These are phyloP conservation scores for Talaromyces piceae DNA, from an alignment of 2,329 filamentous ascomycete species.

Conservation along the genomic window DNA sequence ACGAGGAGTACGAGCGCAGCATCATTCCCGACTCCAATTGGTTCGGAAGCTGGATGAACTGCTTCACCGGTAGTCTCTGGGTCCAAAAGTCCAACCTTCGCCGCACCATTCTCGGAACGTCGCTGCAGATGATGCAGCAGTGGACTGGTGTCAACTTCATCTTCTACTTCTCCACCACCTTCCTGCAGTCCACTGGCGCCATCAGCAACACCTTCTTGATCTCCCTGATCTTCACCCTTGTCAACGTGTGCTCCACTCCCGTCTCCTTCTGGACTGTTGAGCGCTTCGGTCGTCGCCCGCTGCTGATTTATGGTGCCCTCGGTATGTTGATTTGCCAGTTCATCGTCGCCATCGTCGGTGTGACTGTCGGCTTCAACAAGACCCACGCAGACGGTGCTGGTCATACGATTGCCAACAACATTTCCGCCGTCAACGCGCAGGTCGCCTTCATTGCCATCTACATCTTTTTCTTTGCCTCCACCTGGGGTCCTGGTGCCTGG, in stretches of 20 bases:
- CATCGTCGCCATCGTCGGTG: conserved; percentile 70
- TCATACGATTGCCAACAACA: conserved; percentile 49
- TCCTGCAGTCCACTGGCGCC: conserved; percentile 71
- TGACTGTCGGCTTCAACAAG: conserved; percentile 46
- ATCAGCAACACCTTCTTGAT: conserved; percentile 75
- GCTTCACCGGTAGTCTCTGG: conserved; percentile 51
- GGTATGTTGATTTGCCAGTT: conserved; percentile 86
- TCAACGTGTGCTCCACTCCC: conserved; percentile 80
- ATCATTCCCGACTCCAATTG: conserved; percentile 59
- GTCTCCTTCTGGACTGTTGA: conserved; percentile 84
- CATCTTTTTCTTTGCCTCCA: conserved; percentile 87
- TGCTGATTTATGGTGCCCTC: conserved; percentile 69
- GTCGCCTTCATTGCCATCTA: conserved; percentile 87
- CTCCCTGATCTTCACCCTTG: conserved; percentile 74
- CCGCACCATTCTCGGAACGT: conserved; percentile 63
- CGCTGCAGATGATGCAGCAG: conserved; percentile 75
- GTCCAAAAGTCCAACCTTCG: conserved; percentile 51
- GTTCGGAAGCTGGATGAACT: conserved; percentile 60
- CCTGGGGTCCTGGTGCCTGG: conserved; percentile 72
- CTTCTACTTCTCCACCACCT: conserved; percentile 79
- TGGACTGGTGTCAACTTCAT: conserved; percentile 87
- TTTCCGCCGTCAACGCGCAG: conserved; percentile 44
- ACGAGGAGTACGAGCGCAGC: conserved; percentile 74
- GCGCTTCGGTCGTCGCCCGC: conserved; percentile 67
- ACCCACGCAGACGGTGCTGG: conserved; percentile 38